phyloP scores from a whole-genome alignment of 2,329 filamentous ascomycete genomes.

The Hortaea werneckii region DNA sequence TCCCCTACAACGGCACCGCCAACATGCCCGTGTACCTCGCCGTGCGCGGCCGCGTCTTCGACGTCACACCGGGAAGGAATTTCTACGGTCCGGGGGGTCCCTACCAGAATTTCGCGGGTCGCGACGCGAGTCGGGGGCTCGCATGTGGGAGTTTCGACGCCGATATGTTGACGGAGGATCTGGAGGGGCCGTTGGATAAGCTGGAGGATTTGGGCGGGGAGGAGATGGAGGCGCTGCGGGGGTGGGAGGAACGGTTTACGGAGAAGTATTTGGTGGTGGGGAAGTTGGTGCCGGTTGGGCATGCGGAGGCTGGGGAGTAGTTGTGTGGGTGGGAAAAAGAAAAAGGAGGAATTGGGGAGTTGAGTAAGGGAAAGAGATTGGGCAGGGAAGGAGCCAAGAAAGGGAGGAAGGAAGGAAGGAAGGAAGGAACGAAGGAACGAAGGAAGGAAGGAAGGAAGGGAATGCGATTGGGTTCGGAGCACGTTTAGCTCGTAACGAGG shows the following conservation, averaged over 20 bases:
- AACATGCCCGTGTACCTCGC: slow-evolving; percentile 73
- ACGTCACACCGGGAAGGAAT: slow-evolving; percentile 75
- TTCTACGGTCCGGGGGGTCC: slow-evolving; percentile 95
- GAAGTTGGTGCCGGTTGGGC: slow-evolving; percentile 59
- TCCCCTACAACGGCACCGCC: slow-evolving; percentile 71
- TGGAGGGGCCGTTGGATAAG: slow-evolving; percentile 72
- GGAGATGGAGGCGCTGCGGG: slow-evolving; percentile 70
- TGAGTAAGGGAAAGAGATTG: too few species aligned
- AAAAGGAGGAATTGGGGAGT: too few species aligned
- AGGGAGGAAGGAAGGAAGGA: background rate
- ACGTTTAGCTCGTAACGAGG: too few species aligned
- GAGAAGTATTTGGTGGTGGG: slow-evolving; percentile 97
- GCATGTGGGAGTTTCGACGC: slow-evolving; percentile 89
- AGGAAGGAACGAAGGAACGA: too few species aligned
- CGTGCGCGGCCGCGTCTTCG: slow-evolving; percentile 85
- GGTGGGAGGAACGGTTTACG: slow-evolving; percentile 87
- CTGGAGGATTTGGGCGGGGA: slow-evolving; percentile 62
- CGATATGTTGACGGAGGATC: slow-evolving; percentile 86
- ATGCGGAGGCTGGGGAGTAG: slow-evolving; percentile 38
- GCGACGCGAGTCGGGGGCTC: slow-evolving; percentile 79
- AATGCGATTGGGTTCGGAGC: too few species aligned
- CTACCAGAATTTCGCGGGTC: slow-evolving; percentile 90
- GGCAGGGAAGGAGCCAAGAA: too few species aligned
- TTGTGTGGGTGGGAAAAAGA: background rate
- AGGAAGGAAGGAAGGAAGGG: too few species aligned